phyloP scores from a whole-genome alignment of 805 yeast genomes.

The Monosporozyma siamensis region DNA sequence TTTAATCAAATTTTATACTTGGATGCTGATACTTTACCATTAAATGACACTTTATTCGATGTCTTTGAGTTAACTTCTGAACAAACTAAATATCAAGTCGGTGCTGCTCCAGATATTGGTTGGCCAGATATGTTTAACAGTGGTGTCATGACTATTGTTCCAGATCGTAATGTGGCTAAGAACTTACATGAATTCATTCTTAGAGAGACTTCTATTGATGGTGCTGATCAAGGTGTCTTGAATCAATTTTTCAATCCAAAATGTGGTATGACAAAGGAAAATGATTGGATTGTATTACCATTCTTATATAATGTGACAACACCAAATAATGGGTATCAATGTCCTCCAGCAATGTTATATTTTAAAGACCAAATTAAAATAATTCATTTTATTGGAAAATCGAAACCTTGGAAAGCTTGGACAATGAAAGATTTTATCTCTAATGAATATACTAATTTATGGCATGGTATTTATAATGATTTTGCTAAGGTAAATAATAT shows the following conservation, averaged over 20 bases:
- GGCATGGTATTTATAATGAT: conserved; percentile 14
- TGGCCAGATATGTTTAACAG: conserved; percentile 89
- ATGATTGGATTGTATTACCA: conserved; percentile 61
- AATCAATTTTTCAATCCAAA: conserved; percentile 54
- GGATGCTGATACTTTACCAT: conserved; percentile 56
- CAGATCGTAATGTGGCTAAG: conserved; percentile 36
- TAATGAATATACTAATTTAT: conserved; percentile 10
- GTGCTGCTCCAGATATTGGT: conserved; percentile 74
- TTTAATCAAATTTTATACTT: conserved; percentile 45
- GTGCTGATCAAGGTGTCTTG: conserved; percentile 86
- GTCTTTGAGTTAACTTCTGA: conserved; percentile 14
- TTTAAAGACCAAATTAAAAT: conserved; percentile 39
- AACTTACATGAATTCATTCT: conserved; percentile 32
- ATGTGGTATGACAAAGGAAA: conserved; percentile 10
- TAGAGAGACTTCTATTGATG: conserved; percentile 50
- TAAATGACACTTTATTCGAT: conserved; percentile 21
- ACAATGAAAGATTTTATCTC: conserved; percentile 1
- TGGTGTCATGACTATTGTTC: conserved; percentile 59
- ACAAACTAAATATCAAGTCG: conserved; percentile 22
- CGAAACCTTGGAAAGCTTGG: conserved; percentile 45
- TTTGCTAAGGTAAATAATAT: conserved; percentile 7
- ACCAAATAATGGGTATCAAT: conserved; percentile 58
- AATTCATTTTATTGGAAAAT: conserved; percentile 59
- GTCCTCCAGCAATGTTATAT: conserved; percentile 56
- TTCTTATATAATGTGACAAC: conserved; percentile 76